A percentile compares a stretch with the other conserved stretches of the same genome.
These are phyloP conservation scores for Simplicillium sp. DNA, from an alignment of 2,329 filamentous ascomycete genomes.

Conservation along the genomic window DNA sequence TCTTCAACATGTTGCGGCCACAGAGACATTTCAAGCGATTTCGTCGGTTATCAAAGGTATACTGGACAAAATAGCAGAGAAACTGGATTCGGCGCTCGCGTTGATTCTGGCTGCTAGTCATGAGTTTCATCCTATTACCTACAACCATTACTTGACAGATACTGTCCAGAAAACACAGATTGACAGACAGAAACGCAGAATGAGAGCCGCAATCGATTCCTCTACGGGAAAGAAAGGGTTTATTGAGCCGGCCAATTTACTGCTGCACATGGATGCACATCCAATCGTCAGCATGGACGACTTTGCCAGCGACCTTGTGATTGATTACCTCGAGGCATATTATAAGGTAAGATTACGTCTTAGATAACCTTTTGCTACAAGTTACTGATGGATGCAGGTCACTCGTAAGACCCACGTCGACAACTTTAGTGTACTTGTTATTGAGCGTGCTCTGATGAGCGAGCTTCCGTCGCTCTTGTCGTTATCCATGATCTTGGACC, in stretches of 20 bases:
- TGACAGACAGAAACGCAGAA: conserved; percentile 6
- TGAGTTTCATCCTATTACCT: conserved; percentile 39
- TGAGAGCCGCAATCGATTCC: not conserved
- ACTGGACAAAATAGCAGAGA: no score
- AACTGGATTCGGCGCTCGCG: conserved; percentile 6
- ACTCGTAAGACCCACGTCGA: no score
- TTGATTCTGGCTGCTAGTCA: conserved; percentile 8
- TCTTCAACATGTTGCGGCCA: conserved; percentile 9
- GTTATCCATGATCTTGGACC: no score
- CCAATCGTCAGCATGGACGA: not conserved
- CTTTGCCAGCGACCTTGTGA: conserved; percentile 9
- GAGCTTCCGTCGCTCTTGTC: no score
- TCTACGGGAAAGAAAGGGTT: not conserved
- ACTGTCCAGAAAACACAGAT: conserved; percentile 19
- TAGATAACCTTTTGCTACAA: no score
- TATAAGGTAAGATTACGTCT: conserved; percentile 31
- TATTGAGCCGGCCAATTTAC: not conserved
- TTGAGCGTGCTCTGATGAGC: no score
- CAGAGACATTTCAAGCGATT: no score
- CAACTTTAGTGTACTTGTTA: no score
- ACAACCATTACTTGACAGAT: conserved; percentile 37
- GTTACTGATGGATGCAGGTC: no score
- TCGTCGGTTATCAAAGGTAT: no score
- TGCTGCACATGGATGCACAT: not conserved
- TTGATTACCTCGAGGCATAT: conserved; percentile 29